Evolutionary conservation across 2,329 filamentous ascomycete genomes (phyloP), one percentile per base, ranked within the genome.

Genomic region (Ascochyta koolunga): DNA sequence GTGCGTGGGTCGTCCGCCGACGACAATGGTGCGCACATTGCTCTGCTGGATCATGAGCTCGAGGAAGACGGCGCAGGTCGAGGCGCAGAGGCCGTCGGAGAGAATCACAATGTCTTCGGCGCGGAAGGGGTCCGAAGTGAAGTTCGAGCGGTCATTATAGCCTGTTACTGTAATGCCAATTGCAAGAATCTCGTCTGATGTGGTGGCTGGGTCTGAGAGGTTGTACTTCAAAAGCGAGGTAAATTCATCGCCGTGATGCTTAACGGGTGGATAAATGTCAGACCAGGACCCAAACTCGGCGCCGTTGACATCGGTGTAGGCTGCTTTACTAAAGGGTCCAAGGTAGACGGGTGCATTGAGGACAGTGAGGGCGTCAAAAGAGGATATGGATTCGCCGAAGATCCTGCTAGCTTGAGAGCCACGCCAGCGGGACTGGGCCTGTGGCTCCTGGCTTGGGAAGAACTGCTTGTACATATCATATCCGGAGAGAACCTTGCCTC

Each of bases 401-500:
- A 74, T 39, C 18, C 71, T 67, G 35, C 61, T 64, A 8, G 70
- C 70, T n/a, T 60, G 67, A 35, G 77, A 72, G 2, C 77, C 78
- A 16, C 82, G 78, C 59, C 79, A 77, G 8, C 82, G 78, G 4
- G 72, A 77, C 35, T 77, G 77, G 18, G 74, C 76, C 59, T 79
- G 81, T 3, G 78, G 76, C 1, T 71, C 65, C 7, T 74, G 61
- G 0, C 58, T 59, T 0, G 83, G 83, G 71, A 85, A 85, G 59
- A 86, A 78, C 62, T 83, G 79, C 13, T 77, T 75, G 59, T 86
- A 87, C 4, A 68, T 65, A 51, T 79, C 76, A 60, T 76, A 76
- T 32, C 73, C 77, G 0, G 71, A 65, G 4, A 74, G 50, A 7
- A 76, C 65, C 18, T 67, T 71, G 13, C 87, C 87, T 19, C 87